Percentiles rank a stretch among this genome's conserved stretches.
These are phyloP conservation scores for Phytomonas sp. DNA, from an alignment of 208 protist species.

Conservation along the genomic window DNA sequence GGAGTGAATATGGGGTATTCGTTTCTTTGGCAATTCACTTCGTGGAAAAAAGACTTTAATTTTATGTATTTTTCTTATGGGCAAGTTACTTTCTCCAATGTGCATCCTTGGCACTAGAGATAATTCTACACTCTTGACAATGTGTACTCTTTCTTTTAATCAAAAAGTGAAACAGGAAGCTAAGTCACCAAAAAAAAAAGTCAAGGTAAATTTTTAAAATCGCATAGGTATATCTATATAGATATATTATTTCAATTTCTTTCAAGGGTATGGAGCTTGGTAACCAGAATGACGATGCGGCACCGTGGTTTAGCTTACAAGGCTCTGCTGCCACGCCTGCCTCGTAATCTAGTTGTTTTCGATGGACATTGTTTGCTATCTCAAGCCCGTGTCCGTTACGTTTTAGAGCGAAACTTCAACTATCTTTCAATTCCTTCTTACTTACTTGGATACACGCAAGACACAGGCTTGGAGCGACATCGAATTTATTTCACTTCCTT, in stretches of 20 bases:
- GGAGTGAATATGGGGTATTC: neutral
- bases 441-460: slow-evolving; percentile 17
- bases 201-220: neutral
- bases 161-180: neutral
- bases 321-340: slow-evolving; percentile 45
- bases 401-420: slow-evolving; percentile 80
- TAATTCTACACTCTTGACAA: neutral
- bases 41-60: neutral
- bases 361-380: slow-evolving; percentile 74
- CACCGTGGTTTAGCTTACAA: slow-evolving; percentile 32
- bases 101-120: neutral
- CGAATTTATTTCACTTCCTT: slow-evolving; percentile 57
- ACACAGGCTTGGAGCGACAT: slow-evolving; percentile 41
- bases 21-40: neutral
- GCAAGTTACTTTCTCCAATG: neutral
- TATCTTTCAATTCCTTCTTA: slow-evolving; percentile 46
- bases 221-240: neutral
- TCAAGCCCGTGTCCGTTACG: slow-evolving; percentile 59
- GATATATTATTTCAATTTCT: neutral
- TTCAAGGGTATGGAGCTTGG: neutral
- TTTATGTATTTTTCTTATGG: neutral
- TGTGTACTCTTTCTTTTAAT: neutral
- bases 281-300: slow-evolving; percentile 12
- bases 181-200: slow-evolving; percentile 3
- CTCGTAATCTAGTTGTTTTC: slow-evolving; percentile 69